A percentile compares a stretch with the other conserved stretches of the same genome.
These are phyloP conservation scores for Aspergillus haitiensis DNA, from an alignment of 495 filamentous ascomycete species.

Conservation along the genomic window DNA sequence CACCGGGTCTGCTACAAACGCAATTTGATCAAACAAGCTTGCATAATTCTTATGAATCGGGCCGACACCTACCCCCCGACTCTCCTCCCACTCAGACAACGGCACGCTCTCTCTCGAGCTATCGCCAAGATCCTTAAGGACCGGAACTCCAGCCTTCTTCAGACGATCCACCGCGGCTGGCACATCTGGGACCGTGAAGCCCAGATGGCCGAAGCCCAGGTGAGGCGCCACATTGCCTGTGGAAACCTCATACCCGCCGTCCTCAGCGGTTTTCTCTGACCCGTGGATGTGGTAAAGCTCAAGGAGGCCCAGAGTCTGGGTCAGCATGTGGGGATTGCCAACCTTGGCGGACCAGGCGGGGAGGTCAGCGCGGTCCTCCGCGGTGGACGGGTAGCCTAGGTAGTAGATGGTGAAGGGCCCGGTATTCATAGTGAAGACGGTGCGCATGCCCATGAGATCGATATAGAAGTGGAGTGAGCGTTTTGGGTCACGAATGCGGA, in stretches of 20 bases:
- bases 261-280: slow-evolving; percentile 23
- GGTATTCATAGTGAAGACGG: slow-evolving; percentile 48
- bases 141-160: slow-evolving; percentile 30
- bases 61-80: slow-evolving; percentile 35
- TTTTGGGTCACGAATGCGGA: slow-evolving; percentile 42
- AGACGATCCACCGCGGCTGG: slow-evolving; percentile 32
- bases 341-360: slow-evolving; percentile 30
- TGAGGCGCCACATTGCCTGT: slow-evolving; percentile 37
- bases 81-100: slow-evolving; percentile 40
- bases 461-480: slow-evolving; percentile 48
- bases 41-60: slow-evolving; percentile 39
- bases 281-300: slow-evolving; percentile 42
- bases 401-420: slow-evolving; percentile 48
- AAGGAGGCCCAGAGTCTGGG: slow-evolving; percentile 34
- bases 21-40: slow-evolving; percentile 41
- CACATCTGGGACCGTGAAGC: slow-evolving; percentile 43
- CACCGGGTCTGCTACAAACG: slow-evolving; percentile 44
- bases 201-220: slow-evolving; percentile 43
- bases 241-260: slow-evolving; percentile 18
- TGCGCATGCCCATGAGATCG: slow-evolving; percentile 49
- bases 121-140: slow-evolving; percentile 42
- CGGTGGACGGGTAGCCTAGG: slow-evolving; percentile 39
- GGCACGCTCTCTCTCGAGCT: slow-evolving; percentile 33
- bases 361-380: slow-evolving; percentile 24
- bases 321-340: slow-evolving; percentile 29